These are phyloP conservation scores for Parietaria judaica DNA, from an alignment of 306 rosid species.

Conservation along the genomic window DNA sequence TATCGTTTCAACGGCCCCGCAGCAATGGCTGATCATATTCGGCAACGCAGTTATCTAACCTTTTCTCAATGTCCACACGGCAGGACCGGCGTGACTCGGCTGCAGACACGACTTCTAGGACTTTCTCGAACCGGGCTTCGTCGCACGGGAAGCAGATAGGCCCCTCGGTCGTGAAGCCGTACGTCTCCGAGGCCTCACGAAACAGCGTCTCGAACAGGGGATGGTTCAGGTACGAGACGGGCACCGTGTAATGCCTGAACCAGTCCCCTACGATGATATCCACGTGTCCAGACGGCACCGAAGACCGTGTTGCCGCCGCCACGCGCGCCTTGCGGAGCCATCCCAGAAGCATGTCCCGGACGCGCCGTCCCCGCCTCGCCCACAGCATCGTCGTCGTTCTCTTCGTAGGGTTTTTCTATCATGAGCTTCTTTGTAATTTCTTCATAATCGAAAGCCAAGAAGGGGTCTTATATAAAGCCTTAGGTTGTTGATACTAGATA, in stretches of 20 bases:
- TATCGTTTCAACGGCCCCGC: constrained; percentile 8
- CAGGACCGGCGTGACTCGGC: constrained; percentile 32
- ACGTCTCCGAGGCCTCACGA: constrained; percentile 65
- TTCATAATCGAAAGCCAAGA: too few species aligned
- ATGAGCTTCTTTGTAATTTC: too few species aligned
- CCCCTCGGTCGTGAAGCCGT: constrained; percentile 79
- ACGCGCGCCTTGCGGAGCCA: constrained; percentile 60
- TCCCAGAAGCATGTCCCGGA: constrained; percentile 74
- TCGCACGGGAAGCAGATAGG: constrained; percentile 78
- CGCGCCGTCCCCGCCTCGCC: too few species aligned
- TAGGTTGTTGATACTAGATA: too few species aligned
- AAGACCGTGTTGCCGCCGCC: constrained; percentile 27
- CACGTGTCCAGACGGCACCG: constrained; percentile 79
- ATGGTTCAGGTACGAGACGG: constrained; percentile 69
- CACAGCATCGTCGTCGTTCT: too few species aligned
- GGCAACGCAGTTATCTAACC: constrained; percentile 25
- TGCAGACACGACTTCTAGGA: constrained; percentile 38
- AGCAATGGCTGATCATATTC: constrained; percentile 87
- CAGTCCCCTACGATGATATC: constrained; percentile 71
- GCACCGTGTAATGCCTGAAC: constrained; percentile 53
- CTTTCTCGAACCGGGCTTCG: constrained; percentile 61
- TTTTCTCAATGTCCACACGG: constrained; percentile 42
- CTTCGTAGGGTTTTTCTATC: too few species aligned
- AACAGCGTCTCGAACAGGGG: constrained; percentile 78
- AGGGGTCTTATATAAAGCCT: too few species aligned